phyloP scores from a whole-genome alignment of 768 basidiomycete species.

The Russula dissimulans region DNA sequence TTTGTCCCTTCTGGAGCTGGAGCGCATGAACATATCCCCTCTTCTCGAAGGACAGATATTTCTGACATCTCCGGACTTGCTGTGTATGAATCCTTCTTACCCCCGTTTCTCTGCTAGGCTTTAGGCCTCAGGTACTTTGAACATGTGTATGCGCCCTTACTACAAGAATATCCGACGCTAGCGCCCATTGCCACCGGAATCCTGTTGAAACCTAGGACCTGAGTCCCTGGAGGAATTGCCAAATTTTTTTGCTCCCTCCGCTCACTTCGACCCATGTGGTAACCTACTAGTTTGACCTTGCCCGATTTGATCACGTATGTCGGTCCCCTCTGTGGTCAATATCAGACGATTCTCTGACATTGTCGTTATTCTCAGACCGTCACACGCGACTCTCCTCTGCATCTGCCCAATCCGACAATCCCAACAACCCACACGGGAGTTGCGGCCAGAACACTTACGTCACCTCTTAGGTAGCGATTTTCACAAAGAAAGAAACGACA shows the following conservation, averaged over 20 bases:
- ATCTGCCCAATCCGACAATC: background rate
- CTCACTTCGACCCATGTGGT: background rate
- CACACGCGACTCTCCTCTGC: slow-evolving; percentile 34
- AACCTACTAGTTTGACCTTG: slow-evolving; percentile 45
- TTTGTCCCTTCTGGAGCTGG: background rate
- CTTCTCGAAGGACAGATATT: background rate
- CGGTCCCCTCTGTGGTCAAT: background rate
- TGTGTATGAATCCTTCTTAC: background rate
- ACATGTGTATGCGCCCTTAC: background rate
- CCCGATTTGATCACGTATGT: slow-evolving; percentile 51
- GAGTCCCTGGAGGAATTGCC: background rate
- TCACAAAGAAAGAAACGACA: slow-evolving; percentile 34
- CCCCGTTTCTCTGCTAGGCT: background rate
- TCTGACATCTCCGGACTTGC: background rate
- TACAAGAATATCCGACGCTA: background rate
- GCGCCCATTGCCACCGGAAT: background rate
- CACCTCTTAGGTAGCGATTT: slow-evolving; percentile 39
- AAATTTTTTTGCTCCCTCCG: background rate
- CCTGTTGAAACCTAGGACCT: too few relatives aligned
- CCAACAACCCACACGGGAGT: slow-evolving; percentile 35
- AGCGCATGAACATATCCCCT: background rate
- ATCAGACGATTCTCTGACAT: background rate
- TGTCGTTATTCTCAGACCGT: slow-evolving; percentile 35
- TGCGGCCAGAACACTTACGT: slow-evolving; percentile 76
- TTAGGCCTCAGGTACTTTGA: background rate